These are phyloP conservation scores for Carpinus fangiana DNA, from an alignment of 306 rosid genomes.

Conservation along the genomic window DNA sequence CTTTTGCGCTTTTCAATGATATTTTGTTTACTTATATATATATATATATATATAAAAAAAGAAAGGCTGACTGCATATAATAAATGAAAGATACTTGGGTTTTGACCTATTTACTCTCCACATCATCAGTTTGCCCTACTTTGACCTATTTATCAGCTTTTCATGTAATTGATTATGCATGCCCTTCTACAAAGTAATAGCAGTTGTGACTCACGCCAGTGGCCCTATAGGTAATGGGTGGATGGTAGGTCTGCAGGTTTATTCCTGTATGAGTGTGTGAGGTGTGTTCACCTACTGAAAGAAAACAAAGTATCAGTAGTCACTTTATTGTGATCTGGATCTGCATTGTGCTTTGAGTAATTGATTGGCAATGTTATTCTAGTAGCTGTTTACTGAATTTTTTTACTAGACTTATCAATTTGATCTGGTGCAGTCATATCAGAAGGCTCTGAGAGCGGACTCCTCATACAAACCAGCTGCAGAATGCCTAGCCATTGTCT, in stretches of 20 bases:
- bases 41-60: too few species aligned
- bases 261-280: not conserved
- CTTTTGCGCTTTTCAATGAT: too few species aligned
- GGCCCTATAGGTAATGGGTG: not conserved
- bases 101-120: too few species aligned
- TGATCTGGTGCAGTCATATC: constrained; percentile 81
- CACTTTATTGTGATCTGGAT: constrained; percentile 2
- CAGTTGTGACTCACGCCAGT: not conserved
- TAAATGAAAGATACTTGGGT: too few species aligned
- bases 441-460: constrained; percentile 82
- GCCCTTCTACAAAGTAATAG: not conserved
- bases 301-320: not conserved
- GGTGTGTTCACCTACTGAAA: not conserved
- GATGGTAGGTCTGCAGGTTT: not conserved
- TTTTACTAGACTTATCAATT: constrained; percentile 16
- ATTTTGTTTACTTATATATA: too few species aligned
- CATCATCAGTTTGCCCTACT: not conserved
- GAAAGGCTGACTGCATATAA: not conserved
- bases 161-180: not conserved
- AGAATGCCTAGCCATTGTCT: constrained; percentile 93
- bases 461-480: constrained; percentile 85
- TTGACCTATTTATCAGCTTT: constrained; percentile 1
- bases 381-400: not conserved
- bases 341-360: constrained; percentile 4
- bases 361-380: constrained; percentile 23